phyloP scores from a whole-genome alignment of 306 rosid species.

The Carpinus fangiana region DNA sequence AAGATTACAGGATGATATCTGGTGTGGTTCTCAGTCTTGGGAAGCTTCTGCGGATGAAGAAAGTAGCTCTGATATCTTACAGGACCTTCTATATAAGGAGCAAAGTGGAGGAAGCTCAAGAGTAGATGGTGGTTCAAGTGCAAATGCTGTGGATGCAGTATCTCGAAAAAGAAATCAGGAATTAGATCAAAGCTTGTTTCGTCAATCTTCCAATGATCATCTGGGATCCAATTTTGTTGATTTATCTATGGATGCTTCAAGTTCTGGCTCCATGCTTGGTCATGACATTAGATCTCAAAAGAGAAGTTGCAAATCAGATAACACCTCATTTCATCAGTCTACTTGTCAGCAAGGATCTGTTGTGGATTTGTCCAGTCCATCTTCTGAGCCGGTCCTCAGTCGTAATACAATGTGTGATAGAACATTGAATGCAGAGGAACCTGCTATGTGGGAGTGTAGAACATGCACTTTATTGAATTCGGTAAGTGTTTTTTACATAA shows the following conservation, averaged over 20 bases:
- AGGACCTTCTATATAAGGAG: constrained; percentile 34
- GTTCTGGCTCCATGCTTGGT: constrained; percentile 21
- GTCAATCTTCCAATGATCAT: constrained; percentile 33
- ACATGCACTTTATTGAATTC: constrained; percentile 82
- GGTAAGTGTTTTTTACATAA: constrained; percentile 44
- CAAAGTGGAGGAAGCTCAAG: constrained; percentile 39
- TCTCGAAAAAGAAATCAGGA: constrained; percentile 57
- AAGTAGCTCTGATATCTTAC: constrained; percentile 32
- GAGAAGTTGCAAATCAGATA: constrained; percentile 30
- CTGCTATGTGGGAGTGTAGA: constrained; percentile 70
- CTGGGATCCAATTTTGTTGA: constrained; percentile 40
- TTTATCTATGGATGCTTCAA: constrained; percentile 37
- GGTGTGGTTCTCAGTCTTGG: constrained; percentile 82
- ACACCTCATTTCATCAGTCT: constrained; percentile 32
- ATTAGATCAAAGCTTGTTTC: constrained; percentile 26
- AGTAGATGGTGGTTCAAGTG: constrained; percentile 18
- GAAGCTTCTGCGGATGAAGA: constrained; percentile 53
- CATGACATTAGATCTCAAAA: constrained; percentile 29
- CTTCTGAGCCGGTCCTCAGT: constrained; percentile 28
- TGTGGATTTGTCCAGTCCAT: constrained; percentile 31
- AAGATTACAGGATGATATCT: constrained; percentile 88
- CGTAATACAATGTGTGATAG: constrained; percentile 7
- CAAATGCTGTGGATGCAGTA: constrained; percentile 20
- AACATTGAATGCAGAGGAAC: constrained; percentile 37
- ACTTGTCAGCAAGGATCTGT: constrained; percentile 33